Conservation (phyloP, 2,329 filamentous ascomycete genomes). For the Curvularia lunata region DNA sequence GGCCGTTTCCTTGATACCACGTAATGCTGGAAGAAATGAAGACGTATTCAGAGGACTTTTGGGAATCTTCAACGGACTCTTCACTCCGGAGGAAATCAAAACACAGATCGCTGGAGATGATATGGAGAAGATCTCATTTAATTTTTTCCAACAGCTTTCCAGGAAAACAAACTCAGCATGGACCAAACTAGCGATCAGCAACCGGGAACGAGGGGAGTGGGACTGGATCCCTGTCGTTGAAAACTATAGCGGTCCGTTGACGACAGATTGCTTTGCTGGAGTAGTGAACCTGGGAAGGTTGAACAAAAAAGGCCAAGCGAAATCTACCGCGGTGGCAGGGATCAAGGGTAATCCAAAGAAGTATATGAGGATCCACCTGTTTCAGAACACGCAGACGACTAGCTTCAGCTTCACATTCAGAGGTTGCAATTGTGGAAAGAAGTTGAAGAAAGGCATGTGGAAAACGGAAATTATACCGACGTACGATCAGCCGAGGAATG, state of each 20-base stretch:
- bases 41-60: constrained; percentile 10
- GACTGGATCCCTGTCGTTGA: constrained; percentile 12
- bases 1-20: constrained; percentile 5
- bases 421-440: constrained; percentile 12
- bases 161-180: constrained; percentile 2
- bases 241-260: neutral
- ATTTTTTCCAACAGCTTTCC: constrained; percentile 8
- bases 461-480: constrained; percentile 1
- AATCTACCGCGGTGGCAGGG: neutral
- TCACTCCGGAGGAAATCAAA: constrained; percentile 5
- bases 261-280: constrained; percentile 10
- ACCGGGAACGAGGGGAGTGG: constrained; percentile 8
- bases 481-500: constrained; percentile 3
- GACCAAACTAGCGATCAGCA: constrained; percentile 14
- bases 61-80: constrained; percentile 10
- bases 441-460: constrained; percentile 2
- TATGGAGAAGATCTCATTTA: constrained; percentile 10
- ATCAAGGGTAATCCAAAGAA: constrained; percentile 9
- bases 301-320: constrained; percentile 6
- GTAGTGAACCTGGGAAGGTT: constrained; percentile 5
- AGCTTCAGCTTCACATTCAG: constrained; percentile 5
- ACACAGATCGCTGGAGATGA: constrained; percentile 4
- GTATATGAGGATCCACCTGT: constrained; percentile 8
- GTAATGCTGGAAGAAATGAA: neutral
- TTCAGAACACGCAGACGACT: neutral